Percentiles rank a stretch among this genome's conserved stretches.
phyloP scores from a whole-genome alignment of 23 red algal species.

The Chondrus crispus region DNA sequence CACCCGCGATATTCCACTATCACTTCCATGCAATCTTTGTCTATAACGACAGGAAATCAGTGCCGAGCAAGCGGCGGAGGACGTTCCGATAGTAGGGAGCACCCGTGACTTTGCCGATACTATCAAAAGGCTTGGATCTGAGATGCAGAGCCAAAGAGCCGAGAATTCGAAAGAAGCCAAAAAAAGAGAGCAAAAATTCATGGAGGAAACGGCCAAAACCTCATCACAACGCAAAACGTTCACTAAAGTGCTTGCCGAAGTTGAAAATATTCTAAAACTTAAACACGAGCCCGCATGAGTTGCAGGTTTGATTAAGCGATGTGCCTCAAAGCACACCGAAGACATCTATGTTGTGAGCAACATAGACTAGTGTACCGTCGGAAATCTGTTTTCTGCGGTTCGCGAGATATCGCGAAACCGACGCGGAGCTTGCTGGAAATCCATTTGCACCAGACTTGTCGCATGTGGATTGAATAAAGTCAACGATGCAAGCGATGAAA shows the following conservation, averaged over 20 bases:
- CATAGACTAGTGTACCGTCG: conserved; percentile 33
- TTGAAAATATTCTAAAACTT: not conserved
- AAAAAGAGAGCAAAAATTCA: not conserved
- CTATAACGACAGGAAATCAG: too few relatives aligned
- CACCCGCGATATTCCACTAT: too few relatives aligned
- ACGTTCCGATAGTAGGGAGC: too few relatives aligned
- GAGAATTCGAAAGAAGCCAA: too few relatives aligned
- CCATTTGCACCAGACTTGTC: not conserved
- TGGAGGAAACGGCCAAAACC: not conserved
- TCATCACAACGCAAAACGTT: not conserved
- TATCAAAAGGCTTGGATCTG: too few relatives aligned
- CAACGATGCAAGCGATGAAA: conserved; percentile 65
- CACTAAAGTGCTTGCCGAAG: not conserved
- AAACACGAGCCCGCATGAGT: not conserved
- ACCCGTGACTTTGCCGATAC: too few relatives aligned
- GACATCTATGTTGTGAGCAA: conserved; percentile 63
- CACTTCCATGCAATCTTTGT: too few relatives aligned
- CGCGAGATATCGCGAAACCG: not conserved
- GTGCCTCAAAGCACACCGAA: conserved; percentile 12
- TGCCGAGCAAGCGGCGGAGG: too few relatives aligned
- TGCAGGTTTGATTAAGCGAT: not conserved
- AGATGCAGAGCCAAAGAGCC: too few relatives aligned
- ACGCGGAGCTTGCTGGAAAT: not conserved
- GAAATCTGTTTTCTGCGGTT: conserved; percentile 26
- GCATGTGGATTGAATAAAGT: conserved; percentile 46